Conservation (phyloP, 106 monocot genomes). For the Dioscorea dumetorum region DNA sequence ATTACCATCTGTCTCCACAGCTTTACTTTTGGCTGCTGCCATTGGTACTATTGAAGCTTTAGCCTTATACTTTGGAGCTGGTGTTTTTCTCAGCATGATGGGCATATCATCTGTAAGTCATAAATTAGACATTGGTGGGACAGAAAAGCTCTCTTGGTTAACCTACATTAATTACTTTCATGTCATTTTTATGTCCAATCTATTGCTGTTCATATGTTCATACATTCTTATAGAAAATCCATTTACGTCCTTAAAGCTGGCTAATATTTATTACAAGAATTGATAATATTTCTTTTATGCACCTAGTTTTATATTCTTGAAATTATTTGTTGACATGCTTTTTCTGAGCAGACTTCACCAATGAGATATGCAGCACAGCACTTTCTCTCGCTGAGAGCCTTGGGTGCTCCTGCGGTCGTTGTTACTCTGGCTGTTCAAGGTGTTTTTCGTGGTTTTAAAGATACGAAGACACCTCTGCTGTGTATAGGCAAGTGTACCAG, state of each 20-base stretch:
- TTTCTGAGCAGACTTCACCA: constrained; percentile 63
- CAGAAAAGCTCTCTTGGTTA: too few relatives aligned
- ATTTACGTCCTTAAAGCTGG: too few relatives aligned
- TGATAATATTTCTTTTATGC: not conserved
- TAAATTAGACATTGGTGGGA: too few relatives aligned
- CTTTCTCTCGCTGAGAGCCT: constrained; percentile 86
- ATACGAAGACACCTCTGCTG: constrained; percentile 82
- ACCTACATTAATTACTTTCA: too few relatives aligned
- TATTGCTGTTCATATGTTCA: too few relatives aligned
- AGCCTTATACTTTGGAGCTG: constrained; percentile 73
- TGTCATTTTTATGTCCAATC: too few relatives aligned
- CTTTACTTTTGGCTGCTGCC: constrained; percentile 67
- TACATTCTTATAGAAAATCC: too few relatives aligned
- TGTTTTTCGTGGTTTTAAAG: constrained; percentile 98
- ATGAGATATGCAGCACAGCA: constrained; percentile 56
- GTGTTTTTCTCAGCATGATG: constrained; percentile 73
- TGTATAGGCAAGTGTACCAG: constrained; percentile 61
- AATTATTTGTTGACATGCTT: constrained; percentile 4
- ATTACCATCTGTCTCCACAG: constrained; percentile 84
- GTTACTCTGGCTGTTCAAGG: constrained; percentile 91
- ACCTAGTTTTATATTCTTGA: not conserved
- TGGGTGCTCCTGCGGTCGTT: constrained; percentile 96
- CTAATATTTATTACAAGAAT: not conserved
- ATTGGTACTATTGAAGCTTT: constrained; percentile 83
- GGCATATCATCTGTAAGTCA: constrained; percentile 66